phyloP scores from a whole-genome alignment of 129 eudicot genomes.

The Arctium lappa region DNA sequence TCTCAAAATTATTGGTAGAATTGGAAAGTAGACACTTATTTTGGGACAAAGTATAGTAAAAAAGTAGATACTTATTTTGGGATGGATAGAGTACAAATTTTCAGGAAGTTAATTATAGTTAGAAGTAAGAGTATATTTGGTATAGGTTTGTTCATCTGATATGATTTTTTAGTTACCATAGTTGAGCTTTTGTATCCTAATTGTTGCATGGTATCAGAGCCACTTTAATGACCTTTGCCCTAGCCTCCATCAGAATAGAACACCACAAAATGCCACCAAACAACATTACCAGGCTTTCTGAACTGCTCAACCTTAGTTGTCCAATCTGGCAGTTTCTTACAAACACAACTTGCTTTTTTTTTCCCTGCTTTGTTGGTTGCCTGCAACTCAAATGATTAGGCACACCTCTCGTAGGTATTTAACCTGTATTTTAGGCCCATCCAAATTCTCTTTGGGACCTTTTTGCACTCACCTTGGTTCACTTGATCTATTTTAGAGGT shows the following conservation, averaged over 20 bases:
- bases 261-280: too few relatives aligned
- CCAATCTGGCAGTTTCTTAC: neutral
- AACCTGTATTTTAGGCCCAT: neutral
- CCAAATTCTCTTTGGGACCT: neutral
- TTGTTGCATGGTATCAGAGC: neutral
- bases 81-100: too few relatives aligned
- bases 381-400: neutral
- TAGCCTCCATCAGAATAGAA: neutral
- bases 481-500: neutral
- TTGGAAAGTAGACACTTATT: too few relatives aligned
- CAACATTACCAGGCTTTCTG: neutral
- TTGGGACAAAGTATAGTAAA: too few relatives aligned
- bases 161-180: neutral
- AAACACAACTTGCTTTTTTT: neutral
- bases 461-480: neutral
- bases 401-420: neutral
- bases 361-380: neutral
- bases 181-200: neutral
- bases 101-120: neutral
- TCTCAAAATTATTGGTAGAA: too few relatives aligned
- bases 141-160: neutral
- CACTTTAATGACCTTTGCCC: neutral
- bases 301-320: neutral
- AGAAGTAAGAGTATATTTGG: neutral
- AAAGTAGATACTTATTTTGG: too few relatives aligned